Evolutionary conservation across 176 grass and related monocot genomes (phyloP).

Genomic region (Zoysia pacifica): DNA sequence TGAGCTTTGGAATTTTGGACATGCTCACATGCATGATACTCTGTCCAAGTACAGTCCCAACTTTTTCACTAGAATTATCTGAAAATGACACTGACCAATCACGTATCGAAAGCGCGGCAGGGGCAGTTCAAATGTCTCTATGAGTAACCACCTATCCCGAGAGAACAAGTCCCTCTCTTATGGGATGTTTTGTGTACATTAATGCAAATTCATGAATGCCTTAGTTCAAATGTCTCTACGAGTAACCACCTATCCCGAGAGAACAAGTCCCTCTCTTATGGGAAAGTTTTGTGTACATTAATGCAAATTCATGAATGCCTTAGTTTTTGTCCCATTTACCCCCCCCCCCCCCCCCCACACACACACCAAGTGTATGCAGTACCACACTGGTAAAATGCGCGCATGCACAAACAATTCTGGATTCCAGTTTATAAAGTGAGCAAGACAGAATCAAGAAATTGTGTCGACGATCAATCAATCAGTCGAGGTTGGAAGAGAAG

Average conservation of each 20-base stretch:
- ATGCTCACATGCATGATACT: constrained; percentile 4
- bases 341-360: not conserved
- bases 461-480: constrained; percentile 34
- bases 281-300: not conserved
- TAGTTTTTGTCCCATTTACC: not conserved
- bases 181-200: not conserved
- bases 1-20: not conserved
- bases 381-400: not conserved
- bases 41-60: not conserved
- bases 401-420: constrained; percentile 39
- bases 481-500: constrained; percentile 10
- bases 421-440: constrained; percentile 24
- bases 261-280: not conserved
- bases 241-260: not conserved
- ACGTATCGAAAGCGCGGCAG: constrained; percentile 24
- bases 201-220: not conserved
- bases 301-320: not conserved
- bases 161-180: constrained; percentile 14
- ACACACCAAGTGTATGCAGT: not conserved
- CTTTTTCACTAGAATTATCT: not conserved
- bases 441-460: constrained; percentile 21
- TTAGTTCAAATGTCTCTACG: constrained; percentile 38
- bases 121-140: constrained; percentile 41
- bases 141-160: not conserved
- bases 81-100: constrained; percentile 23